These are phyloP conservation scores for Yamadazyma sp. DNA, from an alignment of 1,139 yeast genomes.

Conservation along the genomic window DNA sequence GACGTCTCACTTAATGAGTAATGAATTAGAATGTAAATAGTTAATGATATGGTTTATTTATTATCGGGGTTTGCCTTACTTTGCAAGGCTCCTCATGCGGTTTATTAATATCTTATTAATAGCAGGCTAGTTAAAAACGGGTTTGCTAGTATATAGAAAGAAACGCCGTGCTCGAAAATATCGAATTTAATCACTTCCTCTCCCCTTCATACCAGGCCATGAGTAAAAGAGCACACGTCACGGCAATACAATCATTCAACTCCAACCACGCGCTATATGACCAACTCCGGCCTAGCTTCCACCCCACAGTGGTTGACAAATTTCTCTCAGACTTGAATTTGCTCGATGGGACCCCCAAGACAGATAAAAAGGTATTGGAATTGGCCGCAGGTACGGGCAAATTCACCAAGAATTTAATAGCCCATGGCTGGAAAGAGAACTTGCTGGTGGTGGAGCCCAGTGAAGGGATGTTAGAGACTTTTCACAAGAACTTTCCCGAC, in stretches of 20 bases:
- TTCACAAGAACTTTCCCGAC: slow-evolving; percentile 48
- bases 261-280: slow-evolving; percentile 57
- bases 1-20: slow-evolving; percentile 5
- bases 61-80: no score
- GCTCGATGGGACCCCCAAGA: slow-evolving; percentile 16
- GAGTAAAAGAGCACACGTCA: slow-evolving; percentile 26
- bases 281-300: slow-evolving; percentile 55
- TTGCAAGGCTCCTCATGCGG: no score
- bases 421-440: slow-evolving; percentile 39
- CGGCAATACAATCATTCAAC: slow-evolving; percentile 50
- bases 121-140: no score
- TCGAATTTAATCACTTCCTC: no score
- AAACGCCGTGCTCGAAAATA: no score
- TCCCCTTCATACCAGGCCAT: not conserved
- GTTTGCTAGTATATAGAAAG: no score
- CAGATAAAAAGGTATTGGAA: slow-evolving; percentile 44
- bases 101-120: no score
- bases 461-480: slow-evolving; percentile 55
- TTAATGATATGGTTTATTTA: not conserved
- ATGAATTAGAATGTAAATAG: slow-evolving; percentile 1
- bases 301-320: slow-evolving; percentile 46
- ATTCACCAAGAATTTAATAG: slow-evolving; percentile 50
- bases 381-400: slow-evolving; percentile 70
- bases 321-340: slow-evolving; percentile 41
- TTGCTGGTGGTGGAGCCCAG: slow-evolving; percentile 59